Evolutionary conservation across 1,139 yeast genomes (phyloP), one percentile per base, ranked within the genome.

Genomic region (Yamadazyma diddensiae): DNA sequence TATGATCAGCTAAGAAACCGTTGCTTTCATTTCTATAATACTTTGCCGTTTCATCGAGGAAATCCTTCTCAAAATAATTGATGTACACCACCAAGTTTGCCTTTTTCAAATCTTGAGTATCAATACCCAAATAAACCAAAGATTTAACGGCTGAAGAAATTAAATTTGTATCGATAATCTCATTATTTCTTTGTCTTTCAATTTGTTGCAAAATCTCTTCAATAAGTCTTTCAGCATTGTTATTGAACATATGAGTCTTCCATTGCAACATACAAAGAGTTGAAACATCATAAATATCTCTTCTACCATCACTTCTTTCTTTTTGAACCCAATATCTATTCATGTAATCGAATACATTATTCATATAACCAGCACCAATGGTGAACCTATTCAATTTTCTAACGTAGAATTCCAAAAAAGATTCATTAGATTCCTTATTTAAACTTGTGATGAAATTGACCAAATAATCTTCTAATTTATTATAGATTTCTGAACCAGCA

Each of bases 321-420:
- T 94, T 88, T 50, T 84, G 87, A 30, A 94, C 97, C 98, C 98
- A 94, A 60, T 92, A 92, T 43, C 97, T 76, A 58, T 94, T 94
- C 76, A 94, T 80, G 58, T 94, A 94, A 55, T 90, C 95, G 54
- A 92, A 87, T 18, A 94, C 94, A 57, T 94, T 94, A 58, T 88
- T 88, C 59, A 94, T 65, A 57, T 87, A 85, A 13, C 90, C 84
- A 1, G 97, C 95, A 24, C 98, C 98, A 37, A 86, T 78, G 22
- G 94, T 80, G 55, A 77, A 94, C 41, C 97, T 73, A 41, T 82
- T 79, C 97, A 97, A 94, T 44, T 83, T 77, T 47, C 79, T 70
- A 29, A 87, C 95, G 54, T 94, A 94, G 53, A 86, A 90, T 45
- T 81, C 83, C 46, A 94, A 66, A 49, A 90, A 82, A 4, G 81